Evolutionary conservation across 2,329 filamentous ascomycete species (phyloP).

Genomic region (Neopestalotiopsis sp.): DNA sequence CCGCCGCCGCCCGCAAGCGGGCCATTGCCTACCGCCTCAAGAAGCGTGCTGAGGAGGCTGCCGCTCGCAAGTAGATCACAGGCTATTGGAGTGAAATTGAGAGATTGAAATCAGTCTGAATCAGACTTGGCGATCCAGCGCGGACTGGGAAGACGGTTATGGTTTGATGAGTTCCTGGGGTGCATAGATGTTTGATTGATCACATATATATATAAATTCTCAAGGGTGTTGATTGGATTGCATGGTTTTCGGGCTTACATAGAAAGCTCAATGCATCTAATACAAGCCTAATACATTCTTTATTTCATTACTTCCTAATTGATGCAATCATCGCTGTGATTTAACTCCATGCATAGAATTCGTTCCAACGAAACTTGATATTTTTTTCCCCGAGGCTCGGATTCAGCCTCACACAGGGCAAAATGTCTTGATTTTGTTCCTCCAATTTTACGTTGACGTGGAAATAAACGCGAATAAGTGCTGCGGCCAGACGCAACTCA

Average conservation of each 20-base stretch:
- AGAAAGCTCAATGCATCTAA: neutral
- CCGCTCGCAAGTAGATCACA: conserved; percentile 15
- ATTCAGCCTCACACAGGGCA: no score
- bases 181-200: conserved; percentile 16
- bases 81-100: neutral
- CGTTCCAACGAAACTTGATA: neutral
- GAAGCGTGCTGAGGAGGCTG: conserved; percentile 35
- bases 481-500: neutral
- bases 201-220: neutral
- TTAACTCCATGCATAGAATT: neutral
- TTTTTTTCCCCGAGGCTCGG: neutral
- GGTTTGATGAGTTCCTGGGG: conserved; percentile 7
- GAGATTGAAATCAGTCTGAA: neutral
- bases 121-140: neutral
- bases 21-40: conserved; percentile 58
- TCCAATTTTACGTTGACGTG: no score
- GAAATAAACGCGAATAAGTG: neutral
- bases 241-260: neutral
- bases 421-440: neutral
- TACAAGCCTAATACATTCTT: conserved; percentile 11
- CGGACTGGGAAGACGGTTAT: neutral
- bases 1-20: conserved; percentile 61
- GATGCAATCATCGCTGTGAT: neutral
- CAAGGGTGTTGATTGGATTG: neutral
- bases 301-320: neutral